Base-by-base conservation (phyloP, 2,329 filamentous ascomycete species). In the Harringtonia lauricola region DNA sequence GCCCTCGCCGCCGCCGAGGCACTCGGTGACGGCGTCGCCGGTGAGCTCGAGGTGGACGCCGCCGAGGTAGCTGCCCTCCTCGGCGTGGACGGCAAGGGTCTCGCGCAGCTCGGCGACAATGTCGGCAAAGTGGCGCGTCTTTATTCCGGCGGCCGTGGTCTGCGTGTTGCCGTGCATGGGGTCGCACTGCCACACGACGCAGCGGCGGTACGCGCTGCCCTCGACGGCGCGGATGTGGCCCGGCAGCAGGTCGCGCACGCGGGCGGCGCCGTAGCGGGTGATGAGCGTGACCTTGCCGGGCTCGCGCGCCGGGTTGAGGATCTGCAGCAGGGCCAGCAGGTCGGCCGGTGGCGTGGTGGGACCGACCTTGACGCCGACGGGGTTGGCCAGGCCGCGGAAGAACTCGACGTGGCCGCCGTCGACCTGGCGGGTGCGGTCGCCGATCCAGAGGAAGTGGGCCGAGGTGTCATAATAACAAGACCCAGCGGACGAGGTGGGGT, bases 371-470 rank as follows among this genome's bases (percentile, higher is more conserved):
- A 98, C 82, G 49, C 92, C 92, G 54, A 98, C 86, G 1, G 92
- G 92, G 66, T 98, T 98, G 55, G 86, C 83, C 52, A 98, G 83
- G 46, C 92, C 92, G 37, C 92, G 83, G 74, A 96, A 94, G 71
- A 94, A 98, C 65, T 98, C 92, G 49, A 98, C 84, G 63, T 98
- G 92, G 0, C 84, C 90, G 54, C 90, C 86, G 58, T 92, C 84
- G 37, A 95, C 78, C 64, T 96, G 90, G 38, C 92, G 79, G 2
- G 92, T 98, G 51, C 92, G 85, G 63, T 98, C 92, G 43, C 92
- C 92, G 55, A 98, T 94, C 92, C 92, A 98, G 60, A 98, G 75
- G 68, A 98, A 96, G 61, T 98, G 92, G 0, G 87, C 86, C 5
- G 87, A 94, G 0, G 90, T 96, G 64, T 95, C 84, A 67, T 94